Base-by-base conservation (phyloP, 179 eudicot species). In the Beta lomatogona region DNA sequence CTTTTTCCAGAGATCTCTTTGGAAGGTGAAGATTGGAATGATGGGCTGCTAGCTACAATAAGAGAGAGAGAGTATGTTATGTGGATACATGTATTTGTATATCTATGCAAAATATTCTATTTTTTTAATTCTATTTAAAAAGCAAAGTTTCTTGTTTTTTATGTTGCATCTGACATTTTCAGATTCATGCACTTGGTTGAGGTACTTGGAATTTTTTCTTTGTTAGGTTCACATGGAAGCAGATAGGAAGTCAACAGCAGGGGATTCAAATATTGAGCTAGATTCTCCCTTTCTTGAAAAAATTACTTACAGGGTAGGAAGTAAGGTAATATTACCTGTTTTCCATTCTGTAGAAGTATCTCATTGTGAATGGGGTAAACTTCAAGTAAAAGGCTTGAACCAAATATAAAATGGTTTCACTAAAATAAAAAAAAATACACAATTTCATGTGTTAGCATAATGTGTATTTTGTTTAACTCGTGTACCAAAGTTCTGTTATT, bases 21-120 rank as follows among this genome's bases (percentile, higher is more conserved):
- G 83, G 97, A 93, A 82, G 97, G 95, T 79, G 99, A 93, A 80
- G 91, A 94, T 55, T 97, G 99, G 99, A 94, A 94, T 87, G 99
- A 97, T 83, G 99, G 99, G 31, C 79, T 97, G 48, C 81, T 97
- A 74, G 99, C 99, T 69, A 97, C 99, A 18, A 91, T 97, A 82
- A 25, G 28, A 25, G 28, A 93, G 99, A 79, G 99, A 97, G 83
- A n/a, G n/a, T 94, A 91, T 80, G 85, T 41, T 79, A 52, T 45
- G 64, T 19, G 58, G 81, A 25, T 75, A 54, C 82, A 41, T 82
- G 31, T 48, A 71, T n/a, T 3, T 64, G 75, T 63, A 63, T 63
- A 50, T 70, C 59, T 15, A 63, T 22, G 2, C 21, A 59, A n/a
- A 28, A 8, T 28, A 50, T 48, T 1, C 52, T 48, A 25, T 25